Evolutionary conservation across 306 rosid species (phyloP).

Genomic region (Hippophae rhamnoides): DNA sequence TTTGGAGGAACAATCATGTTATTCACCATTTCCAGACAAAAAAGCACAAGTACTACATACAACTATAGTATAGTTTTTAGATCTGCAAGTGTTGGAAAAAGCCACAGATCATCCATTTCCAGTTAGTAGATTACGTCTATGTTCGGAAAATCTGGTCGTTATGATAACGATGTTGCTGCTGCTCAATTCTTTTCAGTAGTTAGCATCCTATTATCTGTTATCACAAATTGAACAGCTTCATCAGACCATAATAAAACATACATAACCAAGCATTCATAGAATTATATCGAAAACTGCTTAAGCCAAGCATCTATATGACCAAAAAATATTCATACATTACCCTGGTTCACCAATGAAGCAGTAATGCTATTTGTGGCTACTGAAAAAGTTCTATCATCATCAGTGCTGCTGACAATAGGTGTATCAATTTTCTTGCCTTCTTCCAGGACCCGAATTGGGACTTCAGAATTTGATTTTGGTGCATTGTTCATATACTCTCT

Average conservation of each 20-base stretch:
- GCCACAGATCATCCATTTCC: too few relatives aligned
- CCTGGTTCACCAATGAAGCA: conserved; percentile 40
- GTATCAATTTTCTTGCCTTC: conserved; percentile 24
- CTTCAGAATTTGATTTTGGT: conserved; percentile 21
- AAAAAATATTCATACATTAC: conserved; percentile 24
- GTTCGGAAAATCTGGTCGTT: background rate
- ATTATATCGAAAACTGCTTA: too few relatives aligned
- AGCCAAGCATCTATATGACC: too few relatives aligned
- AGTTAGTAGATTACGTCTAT: too few relatives aligned
- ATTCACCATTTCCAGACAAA: too few relatives aligned
- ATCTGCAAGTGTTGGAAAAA: too few relatives aligned
- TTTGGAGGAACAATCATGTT: too few relatives aligned
- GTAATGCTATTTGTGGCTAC: conserved; percentile 26
- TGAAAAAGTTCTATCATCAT: conserved; percentile 19
- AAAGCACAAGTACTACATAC: too few relatives aligned
- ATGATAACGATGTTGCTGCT: conserved; percentile 28
- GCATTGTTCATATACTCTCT: conserved; percentile 26
- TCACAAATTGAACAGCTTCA: conserved; percentile 9
- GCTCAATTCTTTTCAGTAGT: conserved; percentile 21
- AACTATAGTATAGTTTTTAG: too few relatives aligned
- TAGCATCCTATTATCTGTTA: conserved; percentile 35
- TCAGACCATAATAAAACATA: conserved; percentile 4
- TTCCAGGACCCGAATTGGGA: conserved; percentile 5
- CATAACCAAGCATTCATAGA: background rate
- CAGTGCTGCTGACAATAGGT: conserved; percentile 22